Conservation (phyloP, 2,329 filamentous ascomycete genomes). For the Neonectria faginata region DNA sequence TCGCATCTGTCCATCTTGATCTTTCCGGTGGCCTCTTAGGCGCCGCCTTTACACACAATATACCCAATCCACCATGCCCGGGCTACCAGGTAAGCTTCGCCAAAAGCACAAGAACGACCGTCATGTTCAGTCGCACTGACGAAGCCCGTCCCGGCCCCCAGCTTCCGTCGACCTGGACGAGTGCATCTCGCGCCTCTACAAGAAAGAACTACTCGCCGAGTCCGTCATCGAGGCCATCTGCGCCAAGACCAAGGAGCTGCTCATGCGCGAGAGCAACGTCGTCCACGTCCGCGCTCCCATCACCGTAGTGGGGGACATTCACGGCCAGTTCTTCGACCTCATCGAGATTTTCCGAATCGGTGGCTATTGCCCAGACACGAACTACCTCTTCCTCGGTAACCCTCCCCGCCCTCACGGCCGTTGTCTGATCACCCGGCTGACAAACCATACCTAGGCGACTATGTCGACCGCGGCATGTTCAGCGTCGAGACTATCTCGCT, state of each 20-base stretch:
- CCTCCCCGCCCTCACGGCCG: not conserved
- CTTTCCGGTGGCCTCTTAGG: slow-evolving; percentile 11
- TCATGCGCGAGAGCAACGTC: slow-evolving; percentile 99
- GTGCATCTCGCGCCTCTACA: slow-evolving; percentile 96
- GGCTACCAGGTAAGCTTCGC: slow-evolving; percentile 63
- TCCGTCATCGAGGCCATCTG: slow-evolving; percentile 99
- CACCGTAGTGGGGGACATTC: slow-evolving; percentile 97
- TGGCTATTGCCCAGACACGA: slow-evolving; percentile 96
- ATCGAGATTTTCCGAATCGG: slow-evolving; percentile 99
- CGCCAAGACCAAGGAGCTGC: slow-evolving; percentile 97
- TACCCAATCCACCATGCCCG: slow-evolving; percentile 61
- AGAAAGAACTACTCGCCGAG: slow-evolving; percentile 95
- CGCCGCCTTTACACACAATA: slow-evolving; percentile 14
- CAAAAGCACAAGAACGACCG: not conserved
- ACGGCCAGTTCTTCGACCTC: slow-evolving; percentile 98
- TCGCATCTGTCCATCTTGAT: slow-evolving; percentile 27
- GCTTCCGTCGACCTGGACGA: slow-evolving; percentile 98
- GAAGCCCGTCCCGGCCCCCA: slow-evolving; percentile 51
- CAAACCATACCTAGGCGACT: slow-evolving; percentile 75
- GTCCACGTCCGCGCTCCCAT: slow-evolving; percentile 96
- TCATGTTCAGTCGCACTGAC: slow-evolving; percentile 32
- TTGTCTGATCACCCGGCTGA: slow-evolving; percentile 26
- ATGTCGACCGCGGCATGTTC: slow-evolving; percentile 98
- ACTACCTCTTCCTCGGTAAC: slow-evolving; percentile 94
- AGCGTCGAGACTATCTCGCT: slow-evolving; percentile 99